phyloP scores from a whole-genome alignment of 108 stramenopile species.

The Conticribra weissflogii region DNA sequence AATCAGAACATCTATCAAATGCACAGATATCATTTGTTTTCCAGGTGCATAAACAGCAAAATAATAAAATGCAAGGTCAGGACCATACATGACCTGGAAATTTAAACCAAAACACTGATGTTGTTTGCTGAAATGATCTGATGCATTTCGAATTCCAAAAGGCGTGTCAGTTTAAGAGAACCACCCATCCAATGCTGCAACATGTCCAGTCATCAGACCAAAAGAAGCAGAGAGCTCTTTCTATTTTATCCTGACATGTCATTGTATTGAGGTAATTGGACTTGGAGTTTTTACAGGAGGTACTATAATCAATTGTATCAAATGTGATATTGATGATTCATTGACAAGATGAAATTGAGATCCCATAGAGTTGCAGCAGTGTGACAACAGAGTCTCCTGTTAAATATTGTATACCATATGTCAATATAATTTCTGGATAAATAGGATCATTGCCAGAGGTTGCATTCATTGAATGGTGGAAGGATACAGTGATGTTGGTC shows the following conservation, averaged over 20 bases:
- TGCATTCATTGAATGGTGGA: conserved; percentile 12
- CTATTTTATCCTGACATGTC: conserved; percentile 2
- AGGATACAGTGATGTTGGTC: conserved; percentile 10
- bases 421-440: conserved; percentile 22
- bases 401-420: conserved; percentile 14
- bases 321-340: conserved; percentile 15
- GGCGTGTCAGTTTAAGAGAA: conserved; percentile 22
- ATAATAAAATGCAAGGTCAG: conserved; percentile 17
- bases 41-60: conserved; percentile 21
- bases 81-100: conserved; percentile 23
- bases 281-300: conserved; percentile 1
- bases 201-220: conserved; percentile 10
- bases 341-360: conserved; percentile 1
- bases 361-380: conserved; percentile 16
- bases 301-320: conserved; percentile 23
- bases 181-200: conserved; percentile 24
- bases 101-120: conserved; percentile 32
- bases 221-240: conserved; percentile 11
- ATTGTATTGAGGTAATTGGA: conserved; percentile 13
- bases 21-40: conserved; percentile 20
- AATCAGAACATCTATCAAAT: no score
- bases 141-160: conserved; percentile 4
- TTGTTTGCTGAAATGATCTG: conserved; percentile 17
- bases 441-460: conserved; percentile 28
- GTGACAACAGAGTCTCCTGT: not conserved